Conservation (phyloP, 2,329 filamentous ascomycete species). For the Aplosporella prunicola region DNA sequence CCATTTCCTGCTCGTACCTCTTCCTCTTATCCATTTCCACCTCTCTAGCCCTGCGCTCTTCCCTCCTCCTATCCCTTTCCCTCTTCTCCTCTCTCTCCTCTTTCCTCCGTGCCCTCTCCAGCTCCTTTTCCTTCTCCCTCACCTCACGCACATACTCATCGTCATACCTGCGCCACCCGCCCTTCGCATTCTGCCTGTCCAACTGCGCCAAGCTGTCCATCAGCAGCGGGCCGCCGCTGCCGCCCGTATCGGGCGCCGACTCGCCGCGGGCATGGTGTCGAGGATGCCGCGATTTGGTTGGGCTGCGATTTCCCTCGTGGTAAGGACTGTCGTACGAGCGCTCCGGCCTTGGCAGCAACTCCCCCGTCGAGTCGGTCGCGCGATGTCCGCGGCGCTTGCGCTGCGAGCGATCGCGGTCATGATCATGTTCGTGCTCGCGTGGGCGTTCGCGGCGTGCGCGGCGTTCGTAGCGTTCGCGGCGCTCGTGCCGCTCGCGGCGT, state of each 20-base stretch:
- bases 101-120: constrained; percentile 27
- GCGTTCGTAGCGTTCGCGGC: constrained; percentile 1
- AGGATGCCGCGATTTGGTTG: constrained; percentile 3
- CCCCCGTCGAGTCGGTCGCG: constrained; percentile 31
- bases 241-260: constrained; percentile 21
- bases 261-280: no score
- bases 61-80: constrained; percentile 17
- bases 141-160: constrained; percentile 30
- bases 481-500: no score
- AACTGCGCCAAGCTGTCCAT: constrained; percentile 56
- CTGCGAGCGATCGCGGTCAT: background rate
- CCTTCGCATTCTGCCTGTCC: constrained; percentile 52
- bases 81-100: constrained; percentile 24
- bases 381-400: constrained; percentile 26
- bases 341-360: constrained; percentile 20
- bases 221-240: constrained; percentile 27
- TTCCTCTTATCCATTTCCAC: constrained; percentile 32
- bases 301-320: constrained; percentile 2
- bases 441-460: background rate
- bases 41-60: constrained; percentile 18
- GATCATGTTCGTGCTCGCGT: background rate
- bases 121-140: constrained; percentile 23
- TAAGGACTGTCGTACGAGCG: constrained; percentile 10
- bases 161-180: constrained; percentile 35
- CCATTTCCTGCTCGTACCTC: constrained; percentile 17